Evolutionary conservation across 495 filamentous ascomycete genomes (phyloP).

Genomic region (Aspergillus sclerotioniger): DNA sequence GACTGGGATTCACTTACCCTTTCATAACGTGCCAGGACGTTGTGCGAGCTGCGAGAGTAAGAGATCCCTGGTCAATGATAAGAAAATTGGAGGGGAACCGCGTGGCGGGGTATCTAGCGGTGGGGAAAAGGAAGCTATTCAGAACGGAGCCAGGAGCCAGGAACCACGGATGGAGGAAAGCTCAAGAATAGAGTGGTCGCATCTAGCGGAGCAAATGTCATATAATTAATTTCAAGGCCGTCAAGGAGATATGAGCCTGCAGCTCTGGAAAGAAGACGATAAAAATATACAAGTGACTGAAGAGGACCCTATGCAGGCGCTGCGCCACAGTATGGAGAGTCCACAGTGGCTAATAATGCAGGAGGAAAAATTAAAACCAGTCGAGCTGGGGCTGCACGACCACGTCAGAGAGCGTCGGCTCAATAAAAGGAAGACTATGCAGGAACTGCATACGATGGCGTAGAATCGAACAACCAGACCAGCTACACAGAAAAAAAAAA

Average conservation of each 20-base stretch:
- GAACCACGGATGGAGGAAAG: not conserved
- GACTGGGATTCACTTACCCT: not conserved
- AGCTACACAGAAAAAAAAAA: constrained; percentile 15
- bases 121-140: not conserved
- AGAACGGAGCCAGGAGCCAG: too few species aligned
- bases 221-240: constrained; percentile 10
- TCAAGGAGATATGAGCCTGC: constrained; percentile 4
- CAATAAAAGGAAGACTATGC: constrained; percentile 15
- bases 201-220: constrained; percentile 10
- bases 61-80: not conserved
- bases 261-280: constrained; percentile 3
- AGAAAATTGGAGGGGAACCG: not conserved
- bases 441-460: not conserved
- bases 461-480: not conserved
- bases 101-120: constrained; percentile 4
- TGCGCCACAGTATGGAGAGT: constrained; percentile 43
- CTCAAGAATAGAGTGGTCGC: not conserved
- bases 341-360: constrained; percentile 27
- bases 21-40: not conserved
- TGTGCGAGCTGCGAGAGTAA: not conserved
- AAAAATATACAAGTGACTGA: constrained; percentile 14
- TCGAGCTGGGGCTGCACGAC: constrained; percentile 29
- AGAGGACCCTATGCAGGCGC: constrained; percentile 31
- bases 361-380: constrained; percentile 11
- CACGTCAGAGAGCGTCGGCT: constrained; percentile 27